Evolutionary conservation across 2,329 filamentous ascomycete species (phyloP).

Genomic region (Zymoseptoria pseudotritici): DNA sequence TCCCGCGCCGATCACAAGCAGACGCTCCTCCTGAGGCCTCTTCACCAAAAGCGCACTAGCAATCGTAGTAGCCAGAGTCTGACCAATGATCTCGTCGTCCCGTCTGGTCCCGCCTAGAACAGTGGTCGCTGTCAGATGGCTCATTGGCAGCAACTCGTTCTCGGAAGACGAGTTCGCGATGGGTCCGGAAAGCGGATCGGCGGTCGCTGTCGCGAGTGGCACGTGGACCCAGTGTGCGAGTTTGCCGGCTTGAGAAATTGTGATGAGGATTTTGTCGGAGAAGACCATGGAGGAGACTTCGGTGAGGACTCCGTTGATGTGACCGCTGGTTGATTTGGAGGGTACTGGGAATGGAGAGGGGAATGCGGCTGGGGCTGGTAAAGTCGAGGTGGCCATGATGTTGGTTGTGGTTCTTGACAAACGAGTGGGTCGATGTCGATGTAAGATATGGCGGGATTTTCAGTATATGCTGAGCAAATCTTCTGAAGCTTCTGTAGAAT

Average conservation of each 20-base stretch:
- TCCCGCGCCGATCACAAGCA: constrained; percentile 53
- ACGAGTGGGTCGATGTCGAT: neutral
- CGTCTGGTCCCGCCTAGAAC: constrained; percentile 75
- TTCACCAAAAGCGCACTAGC: constrained; percentile 69
- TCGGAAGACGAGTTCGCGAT: constrained; percentile 36
- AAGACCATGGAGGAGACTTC: constrained; percentile 68
- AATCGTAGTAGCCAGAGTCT: constrained; percentile 83
- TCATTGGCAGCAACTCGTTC: constrained; percentile 61
- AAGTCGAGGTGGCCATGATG: constrained; percentile 9
- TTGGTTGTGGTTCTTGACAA: neutral
- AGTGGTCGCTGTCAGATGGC: constrained; percentile 77
- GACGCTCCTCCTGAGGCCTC: constrained; percentile 54
- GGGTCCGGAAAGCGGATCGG: constrained; percentile 51
- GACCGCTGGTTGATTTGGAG: constrained; percentile 42
- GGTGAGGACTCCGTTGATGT: constrained; percentile 62
- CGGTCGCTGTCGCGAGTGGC: constrained; percentile 61
- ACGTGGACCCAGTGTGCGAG: constrained; percentile 94
- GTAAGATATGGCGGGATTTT: neutral
- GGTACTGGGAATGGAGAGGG: constrained; percentile 49
- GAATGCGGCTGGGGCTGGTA: constrained; percentile 31
- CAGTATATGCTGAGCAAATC: neutral
- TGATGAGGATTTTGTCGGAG: constrained; percentile 84
- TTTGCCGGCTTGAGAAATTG: constrained; percentile 75
- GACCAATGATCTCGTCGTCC: constrained; percentile 68
- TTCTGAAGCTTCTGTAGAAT: neutral